Evolutionary conservation across 495 filamentous ascomycete species (phyloP), one percentile per base, ranked within the genome.

Genomic region (Neurospora sp.): DNA sequence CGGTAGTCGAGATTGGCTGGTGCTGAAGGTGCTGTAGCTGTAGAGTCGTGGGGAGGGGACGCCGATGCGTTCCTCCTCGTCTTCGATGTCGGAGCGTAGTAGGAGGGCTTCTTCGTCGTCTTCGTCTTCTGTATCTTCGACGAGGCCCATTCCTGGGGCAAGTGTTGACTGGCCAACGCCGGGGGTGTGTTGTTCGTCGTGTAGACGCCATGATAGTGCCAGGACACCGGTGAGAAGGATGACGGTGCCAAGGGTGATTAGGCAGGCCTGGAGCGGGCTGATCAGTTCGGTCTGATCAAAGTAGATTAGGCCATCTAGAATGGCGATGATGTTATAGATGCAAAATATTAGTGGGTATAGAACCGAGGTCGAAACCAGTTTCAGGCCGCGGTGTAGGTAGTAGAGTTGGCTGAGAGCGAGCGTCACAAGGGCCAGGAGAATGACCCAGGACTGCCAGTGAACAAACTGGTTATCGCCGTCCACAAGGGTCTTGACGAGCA

Each of bases 261-360:
- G 89, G 27, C 89, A 88, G 14, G 92, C 95, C 75, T 92, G 91
- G 20, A 95, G 83, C 2, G 89, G 83, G 20, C 89, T 85, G 53
- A 99, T 88, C 70, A 93, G 88, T 40, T 91, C 90, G 39, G 91
- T 91, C 82, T 99, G 96, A 68, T 89, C 88, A 84, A 98, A 99
- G 81, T 99, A 99, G 70, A 99, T 96, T 70, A 99, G 85, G 20
- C 96, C 96, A 82, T 99, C 96, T 73, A 98, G 84, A 75, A 98
- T 99, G 73, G 96, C 96, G 74, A 97, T 95, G 76, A 99, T 97
- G 86, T 99, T 99, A 85, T 98, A 99, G 74, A 98, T 90, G 88
- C 96, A 99, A 83, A 99, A 99, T 42, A 98, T 94, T 77, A 98
- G 91, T 7, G 96, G 96, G 83, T 99, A 99, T 76, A 99, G 88